Evolutionary conservation across 2,329 filamentous ascomycete species (phyloP).

Genomic region (Trematosphaeria pertusa): DNA sequence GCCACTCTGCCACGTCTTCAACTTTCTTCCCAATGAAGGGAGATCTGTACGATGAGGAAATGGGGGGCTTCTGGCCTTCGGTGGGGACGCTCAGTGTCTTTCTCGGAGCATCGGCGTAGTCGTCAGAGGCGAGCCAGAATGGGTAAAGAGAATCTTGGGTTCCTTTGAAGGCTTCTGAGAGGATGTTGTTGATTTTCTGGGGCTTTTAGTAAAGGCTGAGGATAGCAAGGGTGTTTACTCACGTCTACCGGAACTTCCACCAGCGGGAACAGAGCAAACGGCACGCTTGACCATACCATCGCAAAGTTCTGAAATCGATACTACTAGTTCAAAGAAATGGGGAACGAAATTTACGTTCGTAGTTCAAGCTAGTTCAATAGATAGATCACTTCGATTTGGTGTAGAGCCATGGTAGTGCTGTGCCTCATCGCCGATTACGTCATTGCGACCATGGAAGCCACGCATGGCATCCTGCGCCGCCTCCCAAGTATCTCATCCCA

Average conservation of each 20-base stretch:
- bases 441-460: no score
- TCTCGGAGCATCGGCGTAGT: constrained; percentile 11
- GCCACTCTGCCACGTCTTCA: constrained; percentile 13
- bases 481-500: no score
- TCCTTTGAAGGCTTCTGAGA: constrained; percentile 6
- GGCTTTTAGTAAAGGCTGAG: not conserved
- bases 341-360: no score
- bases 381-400: no score
- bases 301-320: no score
- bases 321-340: no score
- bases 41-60: constrained; percentile 9
- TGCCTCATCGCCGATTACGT: no score
- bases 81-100: not conserved
- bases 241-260: constrained; percentile 1
- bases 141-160: not conserved
- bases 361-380: no score
- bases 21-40: constrained; percentile 13
- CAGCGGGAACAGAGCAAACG: not conserved
- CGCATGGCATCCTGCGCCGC: no score
- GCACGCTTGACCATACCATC: not conserved
- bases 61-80: constrained; percentile 5
- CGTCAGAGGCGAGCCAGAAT: constrained; percentile 2
- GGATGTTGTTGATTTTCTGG: constrained; percentile 5
- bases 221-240: not conserved
- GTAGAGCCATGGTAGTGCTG: no score